Evolutionary conservation across 2,329 filamentous ascomycete genomes (phyloP).

Genomic region (Botrytis deweyae): DNA sequence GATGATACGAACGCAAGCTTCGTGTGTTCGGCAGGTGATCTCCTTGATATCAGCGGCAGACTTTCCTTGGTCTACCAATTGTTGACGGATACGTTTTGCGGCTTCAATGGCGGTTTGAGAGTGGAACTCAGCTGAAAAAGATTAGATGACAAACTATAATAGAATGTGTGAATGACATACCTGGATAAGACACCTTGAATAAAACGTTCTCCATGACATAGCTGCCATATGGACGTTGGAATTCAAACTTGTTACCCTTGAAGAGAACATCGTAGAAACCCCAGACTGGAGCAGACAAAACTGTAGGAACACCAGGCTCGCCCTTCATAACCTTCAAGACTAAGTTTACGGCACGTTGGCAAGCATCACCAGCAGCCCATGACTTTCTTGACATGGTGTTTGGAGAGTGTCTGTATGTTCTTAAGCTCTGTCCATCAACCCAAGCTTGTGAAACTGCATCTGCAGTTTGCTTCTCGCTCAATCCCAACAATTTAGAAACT

Average conservation of each 20-base stretch:
- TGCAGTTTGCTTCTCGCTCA: conserved; percentile 85
- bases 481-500: conserved; percentile 90
- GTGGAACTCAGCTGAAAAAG: conserved; percentile 78
- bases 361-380: conserved; percentile 97
- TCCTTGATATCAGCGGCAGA: conserved; percentile 89
- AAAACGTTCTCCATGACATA: conserved; percentile 99
- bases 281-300: conserved; percentile 90
- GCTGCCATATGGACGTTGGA: conserved; percentile 93
- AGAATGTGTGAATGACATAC: conserved; percentile 48
- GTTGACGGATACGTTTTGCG: conserved; percentile 81
- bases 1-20: conserved; percentile 98
- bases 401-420: conserved; percentile 94
- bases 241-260: conserved; percentile 92
- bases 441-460: conserved; percentile 96
- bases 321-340: conserved; percentile 89
- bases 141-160: conserved; percentile 31
- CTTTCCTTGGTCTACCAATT: conserved; percentile 83
- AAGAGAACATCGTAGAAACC: conserved; percentile 99
- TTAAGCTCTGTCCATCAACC: conserved; percentile 93
- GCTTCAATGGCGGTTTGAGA: conserved; percentile 97
- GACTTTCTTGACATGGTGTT: conserved; percentile 99
- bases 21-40: conserved; percentile 93
- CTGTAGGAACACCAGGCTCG: conserved; percentile 86
- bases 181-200: conserved; percentile 99
- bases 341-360: conserved; percentile 90